Conservation (phyloP, 352 stramenopile genomes). For the Globisporangium splendens region DNA sequence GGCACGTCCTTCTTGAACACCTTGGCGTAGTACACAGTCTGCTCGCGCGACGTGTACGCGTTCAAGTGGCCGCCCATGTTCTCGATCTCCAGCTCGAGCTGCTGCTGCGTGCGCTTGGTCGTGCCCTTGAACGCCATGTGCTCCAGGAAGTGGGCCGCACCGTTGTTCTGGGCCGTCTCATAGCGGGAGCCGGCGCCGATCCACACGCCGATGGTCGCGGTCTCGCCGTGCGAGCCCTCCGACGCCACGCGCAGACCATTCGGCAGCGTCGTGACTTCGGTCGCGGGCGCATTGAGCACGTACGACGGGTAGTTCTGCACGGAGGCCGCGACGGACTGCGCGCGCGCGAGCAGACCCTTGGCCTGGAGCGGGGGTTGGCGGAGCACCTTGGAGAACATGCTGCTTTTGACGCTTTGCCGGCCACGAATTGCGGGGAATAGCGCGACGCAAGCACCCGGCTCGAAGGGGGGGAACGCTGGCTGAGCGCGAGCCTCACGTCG, state of each 20-base stretch:
- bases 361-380: conserved; percentile 34
- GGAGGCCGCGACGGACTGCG: conserved; percentile 60
- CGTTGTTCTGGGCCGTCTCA: conserved; percentile 99
- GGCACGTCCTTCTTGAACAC: conserved; percentile 99
- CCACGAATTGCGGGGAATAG: conserved; percentile 16
- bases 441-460: conserved; percentile 13
- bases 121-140: conserved; percentile 99
- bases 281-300: conserved; percentile 92
- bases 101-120: conserved; percentile 93
- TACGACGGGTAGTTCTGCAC: conserved; percentile 85
- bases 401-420: conserved; percentile 8
- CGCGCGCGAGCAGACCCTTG: conserved; percentile 42
- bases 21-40: conserved; percentile 99
- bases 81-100: conserved; percentile 99
- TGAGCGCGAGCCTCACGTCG: conserved; percentile 9
- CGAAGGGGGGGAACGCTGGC: background rate
- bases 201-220: conserved; percentile 97
- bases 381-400: conserved; percentile 72
- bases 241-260: conserved; percentile 98
- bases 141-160: conserved; percentile 99
- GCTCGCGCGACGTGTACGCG: conserved; percentile 98
- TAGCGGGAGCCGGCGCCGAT: conserved; percentile 97
- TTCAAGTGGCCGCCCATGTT: conserved; percentile 99
- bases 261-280: conserved; percentile 95
- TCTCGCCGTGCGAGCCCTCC: conserved; percentile 95